Conservation (phyloP, 192 early-diverging fungal genomes). For the Spinellus fusiger region DNA sequence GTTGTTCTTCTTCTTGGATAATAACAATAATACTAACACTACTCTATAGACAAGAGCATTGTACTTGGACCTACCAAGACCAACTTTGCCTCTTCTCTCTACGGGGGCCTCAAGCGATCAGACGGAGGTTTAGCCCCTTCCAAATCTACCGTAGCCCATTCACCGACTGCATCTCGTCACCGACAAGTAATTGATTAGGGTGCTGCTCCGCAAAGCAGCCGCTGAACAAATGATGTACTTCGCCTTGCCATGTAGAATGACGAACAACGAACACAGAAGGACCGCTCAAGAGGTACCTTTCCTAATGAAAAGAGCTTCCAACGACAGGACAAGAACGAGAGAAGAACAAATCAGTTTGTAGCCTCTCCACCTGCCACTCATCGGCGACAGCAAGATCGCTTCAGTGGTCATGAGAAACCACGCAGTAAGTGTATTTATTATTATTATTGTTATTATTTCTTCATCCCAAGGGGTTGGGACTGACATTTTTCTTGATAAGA, state of each 20-base stretch:
- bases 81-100: slow-evolving; percentile 48
- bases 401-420: neutral
- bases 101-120: slow-evolving; percentile 41
- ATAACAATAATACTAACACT: neutral
- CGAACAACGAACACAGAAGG: neutral
- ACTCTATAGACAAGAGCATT: slow-evolving; percentile 34
- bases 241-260: slow-evolving; percentile 1
- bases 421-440: neutral
- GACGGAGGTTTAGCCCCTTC: slow-evolving; percentile 19
- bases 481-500: no score
- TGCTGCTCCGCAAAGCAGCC: neutral
- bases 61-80: slow-evolving; percentile 52
- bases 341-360: neutral
- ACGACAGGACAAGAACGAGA: neutral
- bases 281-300: neutral
- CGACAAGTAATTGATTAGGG: neutral
- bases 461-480: no score
- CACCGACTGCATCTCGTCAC: slow-evolving; percentile 14
- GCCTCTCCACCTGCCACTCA: neutral
- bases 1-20: neutral
- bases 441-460: no score
- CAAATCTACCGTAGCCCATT: neutral
- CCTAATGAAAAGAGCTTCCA: neutral
- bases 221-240: neutral
- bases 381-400: neutral